These are phyloP conservation scores for Didymella segeticola DNA, from an alignment of 2,329 filamentous ascomycete species.

Conservation along the genomic window DNA sequence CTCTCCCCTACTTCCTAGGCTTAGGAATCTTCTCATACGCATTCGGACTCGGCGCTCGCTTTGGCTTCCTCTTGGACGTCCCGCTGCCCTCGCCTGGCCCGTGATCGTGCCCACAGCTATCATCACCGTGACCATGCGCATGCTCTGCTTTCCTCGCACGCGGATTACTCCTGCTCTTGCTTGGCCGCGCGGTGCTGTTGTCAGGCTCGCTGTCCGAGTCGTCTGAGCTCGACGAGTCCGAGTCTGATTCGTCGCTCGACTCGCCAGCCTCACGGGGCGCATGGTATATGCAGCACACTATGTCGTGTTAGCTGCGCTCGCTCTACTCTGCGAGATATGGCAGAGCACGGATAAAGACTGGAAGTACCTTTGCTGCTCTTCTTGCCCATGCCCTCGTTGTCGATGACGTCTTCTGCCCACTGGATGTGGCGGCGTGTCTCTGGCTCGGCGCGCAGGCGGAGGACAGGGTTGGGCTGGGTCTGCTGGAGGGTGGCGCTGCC, in stretches of 20 bases:
- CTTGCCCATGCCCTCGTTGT: constrained; percentile 93
- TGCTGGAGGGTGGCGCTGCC: constrained; percentile 36
- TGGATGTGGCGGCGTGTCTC: constrained; percentile 70
- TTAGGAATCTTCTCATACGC: constrained; percentile 80
- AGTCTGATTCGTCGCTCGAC: constrained; percentile 73
- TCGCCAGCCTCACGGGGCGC: constrained; percentile 74
- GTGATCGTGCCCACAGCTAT: constrained; percentile 44
- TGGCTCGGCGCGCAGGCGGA: constrained; percentile 52
- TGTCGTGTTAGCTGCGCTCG: constrained; percentile 2
- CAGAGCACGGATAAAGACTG: too few relatives aligned
- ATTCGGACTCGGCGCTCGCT: constrained; percentile 72
- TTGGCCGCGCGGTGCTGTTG: constrained; percentile 56
- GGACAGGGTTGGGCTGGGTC: constrained; percentile 39
- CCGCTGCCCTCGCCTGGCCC: constrained; percentile 49
- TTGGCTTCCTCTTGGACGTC: constrained; percentile 50
- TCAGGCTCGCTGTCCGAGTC: constrained; percentile 64
- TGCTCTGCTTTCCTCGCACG: constrained; percentile 30
- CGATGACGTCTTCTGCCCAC: constrained; percentile 92
- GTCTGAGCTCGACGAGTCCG: constrained; percentile 45
- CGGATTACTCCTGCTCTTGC: constrained; percentile 25
- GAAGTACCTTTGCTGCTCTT: constrained; percentile 87
- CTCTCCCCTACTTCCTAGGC: constrained; percentile 43
- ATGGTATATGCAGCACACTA: constrained; percentile 99
- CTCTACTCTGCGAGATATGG: too few relatives aligned
- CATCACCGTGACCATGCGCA: constrained; percentile 34